Evolutionary conservation across 2,329 filamentous ascomycete species (phyloP).

Genomic region (Microsporum canis): DNA sequence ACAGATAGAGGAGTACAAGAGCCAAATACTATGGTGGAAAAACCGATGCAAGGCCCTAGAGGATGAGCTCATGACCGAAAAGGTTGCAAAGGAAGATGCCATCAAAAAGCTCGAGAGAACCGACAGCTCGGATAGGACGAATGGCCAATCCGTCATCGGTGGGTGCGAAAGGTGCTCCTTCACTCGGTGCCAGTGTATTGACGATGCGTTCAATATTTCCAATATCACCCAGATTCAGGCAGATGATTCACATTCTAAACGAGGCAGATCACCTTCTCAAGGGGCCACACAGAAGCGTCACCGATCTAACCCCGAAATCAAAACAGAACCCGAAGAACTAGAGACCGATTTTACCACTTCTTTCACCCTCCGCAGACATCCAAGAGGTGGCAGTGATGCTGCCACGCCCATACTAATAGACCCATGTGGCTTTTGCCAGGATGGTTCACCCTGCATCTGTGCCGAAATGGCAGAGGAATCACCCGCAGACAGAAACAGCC

Average conservation of each 20-base stretch:
- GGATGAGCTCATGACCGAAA: slow-evolving; percentile 43
- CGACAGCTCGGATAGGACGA: background rate
- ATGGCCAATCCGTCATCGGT: slow-evolving; percentile 30
- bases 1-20: slow-evolving; percentile 55
- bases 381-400: slow-evolving; percentile 19
- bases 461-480: slow-evolving; percentile 50
- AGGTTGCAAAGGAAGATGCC: slow-evolving; percentile 34
- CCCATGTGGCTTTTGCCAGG: slow-evolving; percentile 70
- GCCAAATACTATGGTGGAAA: slow-evolving; percentile 37
- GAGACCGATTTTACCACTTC: slow-evolving; percentile 66
- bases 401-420: slow-evolving; percentile 44
- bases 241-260: slow-evolving; percentile 25
- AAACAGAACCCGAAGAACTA: slow-evolving; percentile 39
- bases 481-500: slow-evolving; percentile 33
- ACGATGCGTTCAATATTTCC: slow-evolving; percentile 42
- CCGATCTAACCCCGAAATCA: slow-evolving; percentile 39
- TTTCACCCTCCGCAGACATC: slow-evolving; percentile 42
- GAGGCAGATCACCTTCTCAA: slow-evolving; percentile 25
- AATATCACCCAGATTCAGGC: slow-evolving; percentile 29
- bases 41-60: slow-evolving; percentile 52
- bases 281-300: slow-evolving; percentile 41
- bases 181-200: slow-evolving; percentile 51
- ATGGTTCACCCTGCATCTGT: slow-evolving; percentile 72
- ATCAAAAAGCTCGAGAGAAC: slow-evolving; percentile 27
- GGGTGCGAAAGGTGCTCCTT: slow-evolving; percentile 57